phyloP scores from a whole-genome alignment of 2,329 filamentous ascomycete species.

The Botrytis elliptica region DNA sequence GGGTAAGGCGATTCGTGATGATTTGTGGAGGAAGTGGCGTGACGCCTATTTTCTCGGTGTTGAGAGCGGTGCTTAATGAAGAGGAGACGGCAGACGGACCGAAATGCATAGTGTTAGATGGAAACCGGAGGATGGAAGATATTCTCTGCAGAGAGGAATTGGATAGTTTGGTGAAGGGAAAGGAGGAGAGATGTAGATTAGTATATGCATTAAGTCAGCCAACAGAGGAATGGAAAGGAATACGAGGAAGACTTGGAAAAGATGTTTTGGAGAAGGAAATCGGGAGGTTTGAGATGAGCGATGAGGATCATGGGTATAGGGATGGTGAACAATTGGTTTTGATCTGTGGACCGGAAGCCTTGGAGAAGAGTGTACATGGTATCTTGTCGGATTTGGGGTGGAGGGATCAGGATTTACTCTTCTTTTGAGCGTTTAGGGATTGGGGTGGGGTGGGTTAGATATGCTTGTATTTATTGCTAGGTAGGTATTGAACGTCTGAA shows the following conservation, averaged over 20 bases:
- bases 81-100: constrained; percentile 62
- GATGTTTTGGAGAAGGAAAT: constrained; percentile 61
- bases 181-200: constrained; percentile 59
- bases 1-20: constrained; percentile 73
- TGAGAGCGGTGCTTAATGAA: constrained; percentile 65
- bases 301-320: background rate
- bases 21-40: constrained; percentile 86
- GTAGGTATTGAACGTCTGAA: background rate
- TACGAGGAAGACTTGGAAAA: constrained; percentile 64
- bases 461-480: background rate
- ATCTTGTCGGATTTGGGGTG: constrained; percentile 64
- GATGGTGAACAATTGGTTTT: constrained; percentile 60
- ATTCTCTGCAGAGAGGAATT: constrained; percentile 78
- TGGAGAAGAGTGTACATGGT: constrained; percentile 66
- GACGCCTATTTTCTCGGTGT: constrained; percentile 85
- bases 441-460: background rate
- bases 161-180: constrained; percentile 57
- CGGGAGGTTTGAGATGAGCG: constrained; percentile 43
- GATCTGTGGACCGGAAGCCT: constrained; percentile 72
- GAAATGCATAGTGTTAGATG: constrained; percentile 70
- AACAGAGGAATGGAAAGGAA: constrained; percentile 63
- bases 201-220: constrained; percentile 69
- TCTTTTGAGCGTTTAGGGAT: constrained; percentile 58
- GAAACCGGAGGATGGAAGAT: constrained; percentile 74
- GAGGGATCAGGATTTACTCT: constrained; percentile 69